Conservation (phyloP, 768 basidiomycete species). For the Russula emetica region DNA sequence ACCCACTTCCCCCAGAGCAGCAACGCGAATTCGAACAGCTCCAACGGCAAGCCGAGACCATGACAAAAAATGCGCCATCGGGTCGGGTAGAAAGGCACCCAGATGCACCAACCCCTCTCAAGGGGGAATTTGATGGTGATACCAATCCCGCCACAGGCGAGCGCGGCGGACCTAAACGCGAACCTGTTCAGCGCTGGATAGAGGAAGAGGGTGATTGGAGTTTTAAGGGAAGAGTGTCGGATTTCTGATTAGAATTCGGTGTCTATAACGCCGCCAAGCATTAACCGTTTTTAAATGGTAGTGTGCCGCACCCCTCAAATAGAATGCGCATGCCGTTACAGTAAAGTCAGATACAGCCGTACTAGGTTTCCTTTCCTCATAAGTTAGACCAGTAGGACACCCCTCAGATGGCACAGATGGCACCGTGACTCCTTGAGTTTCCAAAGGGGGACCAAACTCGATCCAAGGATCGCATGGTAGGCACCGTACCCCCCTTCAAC, state of each 20-base stretch:
- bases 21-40: slow-evolving; percentile 89
- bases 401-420: neutral
- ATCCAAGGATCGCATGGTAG: neutral
- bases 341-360: neutral
- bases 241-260: slow-evolving; percentile 49
- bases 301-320: no score
- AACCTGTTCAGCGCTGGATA: slow-evolving; percentile 65
- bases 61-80: slow-evolving; percentile 22
- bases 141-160: slow-evolving; percentile 81
- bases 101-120: slow-evolving; percentile 56
- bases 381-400: neutral
- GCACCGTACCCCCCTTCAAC: neutral
- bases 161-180: slow-evolving; percentile 79
- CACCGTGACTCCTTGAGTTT: no score
- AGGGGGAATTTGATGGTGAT: slow-evolving; percentile 75
- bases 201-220: slow-evolving; percentile 76
- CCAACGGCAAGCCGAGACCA: slow-evolving; percentile 53
- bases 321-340: no score
- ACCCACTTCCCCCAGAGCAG: slow-evolving; percentile 65
- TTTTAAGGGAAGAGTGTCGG: slow-evolving; percentile 82
- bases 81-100: slow-evolving; percentile 54
- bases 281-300: neutral
- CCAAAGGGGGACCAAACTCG: neutral
- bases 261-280: neutral
- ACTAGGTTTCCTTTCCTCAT: neutral